These are phyloP conservation scores for Lipomyces sp. DNA, from an alignment of 805 yeast genomes.

Conservation along the genomic window DNA sequence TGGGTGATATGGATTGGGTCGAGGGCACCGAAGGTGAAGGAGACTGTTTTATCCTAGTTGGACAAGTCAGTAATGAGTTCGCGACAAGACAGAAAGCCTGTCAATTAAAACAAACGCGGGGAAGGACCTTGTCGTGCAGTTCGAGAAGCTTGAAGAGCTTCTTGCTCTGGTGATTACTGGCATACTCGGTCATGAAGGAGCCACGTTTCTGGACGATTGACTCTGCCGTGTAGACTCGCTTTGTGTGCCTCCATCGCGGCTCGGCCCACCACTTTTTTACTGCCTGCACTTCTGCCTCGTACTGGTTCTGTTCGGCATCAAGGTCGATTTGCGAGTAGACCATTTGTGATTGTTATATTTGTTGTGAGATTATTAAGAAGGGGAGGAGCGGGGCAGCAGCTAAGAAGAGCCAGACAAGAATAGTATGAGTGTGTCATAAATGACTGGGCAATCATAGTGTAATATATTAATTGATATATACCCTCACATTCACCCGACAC, in stretches of 20 bases:
- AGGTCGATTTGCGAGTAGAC: constrained; percentile 64
- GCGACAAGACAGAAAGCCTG: too few relatives aligned
- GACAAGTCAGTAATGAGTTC: too few relatives aligned
- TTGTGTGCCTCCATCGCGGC: constrained; percentile 89
- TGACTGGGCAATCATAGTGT: too few relatives aligned
- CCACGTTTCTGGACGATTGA: constrained; percentile 92
- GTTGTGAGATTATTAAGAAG: neutral
- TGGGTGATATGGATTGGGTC: constrained; percentile 96
- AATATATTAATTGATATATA: too few relatives aligned
- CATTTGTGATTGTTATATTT: constrained; percentile 23
- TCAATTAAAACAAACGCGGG: too few relatives aligned
- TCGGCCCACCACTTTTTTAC: constrained; percentile 90
- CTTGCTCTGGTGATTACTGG: constrained; percentile 78
- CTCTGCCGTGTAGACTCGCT: constrained; percentile 84
- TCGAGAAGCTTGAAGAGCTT: constrained; percentile 72
- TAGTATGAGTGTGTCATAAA: too few relatives aligned
- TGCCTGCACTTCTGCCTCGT: constrained; percentile 69
- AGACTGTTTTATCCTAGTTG: constrained; percentile 63
- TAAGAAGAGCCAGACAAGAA: too few relatives aligned
- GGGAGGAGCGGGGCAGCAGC: too few relatives aligned
- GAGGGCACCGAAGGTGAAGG: constrained; percentile 92
- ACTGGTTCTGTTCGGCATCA: constrained; percentile 65
- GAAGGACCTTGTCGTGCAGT: constrained; percentile 61
- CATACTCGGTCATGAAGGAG: constrained; percentile 66
- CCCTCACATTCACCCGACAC: too few relatives aligned